Conservation (phyloP, 192 early-diverging fungal species). For the Backusella mclennaniae region DNA sequence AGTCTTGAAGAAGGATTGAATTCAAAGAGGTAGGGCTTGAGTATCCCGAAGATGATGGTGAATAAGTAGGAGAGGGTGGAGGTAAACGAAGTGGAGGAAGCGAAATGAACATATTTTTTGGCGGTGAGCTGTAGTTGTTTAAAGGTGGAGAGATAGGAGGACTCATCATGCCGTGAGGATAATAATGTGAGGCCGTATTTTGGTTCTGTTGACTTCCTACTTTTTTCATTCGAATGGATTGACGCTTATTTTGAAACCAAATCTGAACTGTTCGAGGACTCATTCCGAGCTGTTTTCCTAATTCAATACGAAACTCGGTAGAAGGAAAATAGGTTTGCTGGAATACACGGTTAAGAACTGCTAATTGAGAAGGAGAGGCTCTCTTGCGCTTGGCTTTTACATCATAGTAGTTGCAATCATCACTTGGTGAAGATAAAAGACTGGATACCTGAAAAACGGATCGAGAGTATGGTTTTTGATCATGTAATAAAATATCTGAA, state of each 20-base stretch:
- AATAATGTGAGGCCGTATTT: not conserved
- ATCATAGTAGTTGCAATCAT: not conserved
- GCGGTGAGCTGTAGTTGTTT: not conserved
- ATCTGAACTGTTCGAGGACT: constrained; percentile 86
- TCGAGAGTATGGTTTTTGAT: not conserved
- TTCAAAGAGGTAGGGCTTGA: not conserved
- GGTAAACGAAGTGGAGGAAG: constrained; percentile 1
- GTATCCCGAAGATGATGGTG: not conserved
- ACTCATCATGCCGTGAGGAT: not conserved
- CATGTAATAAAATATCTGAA: constrained; percentile 21
- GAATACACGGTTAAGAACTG: constrained; percentile 59
- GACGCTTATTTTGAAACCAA: constrained; percentile 92
- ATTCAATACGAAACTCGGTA: constrained; percentile 64
- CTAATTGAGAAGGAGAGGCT: constrained; percentile 56
- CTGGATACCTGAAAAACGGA: not conserved
- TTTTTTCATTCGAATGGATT: constrained; percentile 31
- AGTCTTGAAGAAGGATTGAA: not conserved
- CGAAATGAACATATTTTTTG: not conserved
- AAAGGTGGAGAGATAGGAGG: constrained; percentile 2
- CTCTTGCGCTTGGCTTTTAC: constrained; percentile 36
- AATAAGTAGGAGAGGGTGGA: not conserved
- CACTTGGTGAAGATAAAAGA: not conserved
- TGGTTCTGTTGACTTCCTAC: not conserved
- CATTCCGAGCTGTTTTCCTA: constrained; percentile 74
- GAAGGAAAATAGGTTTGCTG: constrained; percentile 69